Evolutionary conservation across 768 basidiomycete genomes (phyloP), one percentile per base, ranked within the genome.

Genomic region (Paxillus involutus): DNA sequence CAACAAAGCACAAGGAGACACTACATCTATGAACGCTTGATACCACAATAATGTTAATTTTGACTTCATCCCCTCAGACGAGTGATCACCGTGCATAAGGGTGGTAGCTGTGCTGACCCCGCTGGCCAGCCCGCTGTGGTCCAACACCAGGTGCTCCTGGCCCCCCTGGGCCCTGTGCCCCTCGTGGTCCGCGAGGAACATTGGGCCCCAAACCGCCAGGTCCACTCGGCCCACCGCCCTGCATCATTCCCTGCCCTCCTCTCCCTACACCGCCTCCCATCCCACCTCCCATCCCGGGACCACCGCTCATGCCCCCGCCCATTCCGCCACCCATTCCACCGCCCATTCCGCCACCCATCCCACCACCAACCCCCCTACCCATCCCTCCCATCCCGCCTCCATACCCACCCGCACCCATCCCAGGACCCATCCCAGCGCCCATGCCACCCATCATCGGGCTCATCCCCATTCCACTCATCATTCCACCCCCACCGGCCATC

Each of bases 41-140:
- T 49, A 51, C 49, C 46, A 36, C 49, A 44, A 44, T 26, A 49
- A 32, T 32, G 9, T 26, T 26, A 26, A 24, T 62, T 62, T 67
- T 66, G 53, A 56, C 36, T 33, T 39, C 46, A n/a, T 35, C 35
- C 13, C 49, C 29, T 35, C 14, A 40, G 17, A 42, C 46, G 49
- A 26, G 48, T 60, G 59, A 62, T 66, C 67, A 89, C 59, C 89
- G 86, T 32, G 88, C 86, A 61, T 93, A 93, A 0, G 91, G 91
- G 62, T 92, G 91, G 72, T 88, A 93, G 59, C 84, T 82, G 70
- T 91, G 89, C 63, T 88, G 85, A 33, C 91, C 89, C 35, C 89
- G 74, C 62, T 86, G 84, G 2, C 73, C 78, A 11, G 82, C 80
- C 51, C 90, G 78, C 69, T 89, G 88, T 3, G 89, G 89, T 0